Evolutionary conservation across 164 flowering plant genomes (phyloP).

Genomic region (Vitis rotundifolia): DNA sequence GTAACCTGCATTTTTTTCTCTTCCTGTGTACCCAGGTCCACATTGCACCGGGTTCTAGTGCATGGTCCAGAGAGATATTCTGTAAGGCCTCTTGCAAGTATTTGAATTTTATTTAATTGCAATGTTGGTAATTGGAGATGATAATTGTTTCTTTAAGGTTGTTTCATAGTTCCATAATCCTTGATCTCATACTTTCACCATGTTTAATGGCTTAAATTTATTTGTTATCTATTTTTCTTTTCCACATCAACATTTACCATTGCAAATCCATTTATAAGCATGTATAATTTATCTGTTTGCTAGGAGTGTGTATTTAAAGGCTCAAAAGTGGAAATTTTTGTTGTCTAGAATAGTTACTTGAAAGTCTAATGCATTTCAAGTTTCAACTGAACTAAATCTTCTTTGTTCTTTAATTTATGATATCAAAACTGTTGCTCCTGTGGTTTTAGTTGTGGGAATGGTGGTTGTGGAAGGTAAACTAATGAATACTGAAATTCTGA

Average conservation of each 20-base stretch:
- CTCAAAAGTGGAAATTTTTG: neutral
- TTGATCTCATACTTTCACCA: no score
- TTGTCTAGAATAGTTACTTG: neutral
- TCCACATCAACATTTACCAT: neutral
- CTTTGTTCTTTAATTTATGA: neutral
- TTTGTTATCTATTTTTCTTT: neutral
- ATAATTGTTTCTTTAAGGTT: neutral
- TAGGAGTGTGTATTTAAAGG: neutral
- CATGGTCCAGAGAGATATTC: constrained; percentile 90
- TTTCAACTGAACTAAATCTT: neutral
- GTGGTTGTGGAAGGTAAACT: no score
- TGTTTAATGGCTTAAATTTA: no score
- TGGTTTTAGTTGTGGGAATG: no score
- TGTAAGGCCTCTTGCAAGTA: constrained; percentile 48
- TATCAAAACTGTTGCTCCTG: neutral
- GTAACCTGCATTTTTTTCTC: neutral
- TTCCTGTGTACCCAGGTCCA: constrained; percentile 56
- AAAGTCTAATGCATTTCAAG: neutral
- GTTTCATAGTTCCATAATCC: neutral
- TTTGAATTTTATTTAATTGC: constrained; percentile 4
- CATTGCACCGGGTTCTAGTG: constrained; percentile 81
- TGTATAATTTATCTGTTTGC: neutral
- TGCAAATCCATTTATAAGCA: neutral
- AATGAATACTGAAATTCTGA: no score
- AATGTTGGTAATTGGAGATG: neutral